phyloP scores from a whole-genome alignment of 805 yeast species.

The Candida coquimbonensis region DNA sequence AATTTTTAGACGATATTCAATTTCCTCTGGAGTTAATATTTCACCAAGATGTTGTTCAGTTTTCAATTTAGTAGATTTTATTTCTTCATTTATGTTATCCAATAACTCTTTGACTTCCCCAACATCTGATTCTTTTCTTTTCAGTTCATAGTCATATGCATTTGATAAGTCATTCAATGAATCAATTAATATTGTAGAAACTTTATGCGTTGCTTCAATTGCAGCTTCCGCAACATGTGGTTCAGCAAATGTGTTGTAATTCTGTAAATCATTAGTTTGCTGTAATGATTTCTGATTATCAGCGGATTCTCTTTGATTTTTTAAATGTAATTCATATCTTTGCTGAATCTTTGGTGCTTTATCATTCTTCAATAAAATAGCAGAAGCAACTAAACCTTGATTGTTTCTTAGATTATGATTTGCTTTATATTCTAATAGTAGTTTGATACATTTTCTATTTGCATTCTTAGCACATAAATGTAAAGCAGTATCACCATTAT shows the following conservation, averaged over 20 bases:
- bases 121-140: constrained; percentile 46
- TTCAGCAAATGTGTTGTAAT: constrained; percentile 12
- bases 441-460: constrained; percentile 44
- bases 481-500: constrained; percentile 72
- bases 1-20: constrained; percentile 6
- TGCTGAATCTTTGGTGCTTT: constrained; percentile 19
- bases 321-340: constrained; percentile 19
- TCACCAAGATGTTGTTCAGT: constrained; percentile 20
- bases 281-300: constrained; percentile 4
- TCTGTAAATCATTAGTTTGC: constrained; percentile 1
- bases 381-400: constrained; percentile 21
- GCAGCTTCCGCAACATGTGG: constrained; percentile 50
- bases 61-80: constrained; percentile 25
- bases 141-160: constrained; percentile 50
- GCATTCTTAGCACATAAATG: constrained; percentile 64
- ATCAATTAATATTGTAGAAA: constrained; percentile 44
- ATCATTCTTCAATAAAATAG: constrained; percentile 20
- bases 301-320: constrained; percentile 9
- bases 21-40: constrained; percentile 7
- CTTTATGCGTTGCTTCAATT: constrained; percentile 42
- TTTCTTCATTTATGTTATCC: constrained; percentile 34
- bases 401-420: constrained; percentile 34
- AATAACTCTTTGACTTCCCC: constrained; percentile 40
- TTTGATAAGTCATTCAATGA: constrained; percentile 39
- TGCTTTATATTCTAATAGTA: constrained; percentile 44